Evolutionary conservation across 768 basidiomycete species (phyloP).

Genomic region (Macrolepiota dolichaula): DNA sequence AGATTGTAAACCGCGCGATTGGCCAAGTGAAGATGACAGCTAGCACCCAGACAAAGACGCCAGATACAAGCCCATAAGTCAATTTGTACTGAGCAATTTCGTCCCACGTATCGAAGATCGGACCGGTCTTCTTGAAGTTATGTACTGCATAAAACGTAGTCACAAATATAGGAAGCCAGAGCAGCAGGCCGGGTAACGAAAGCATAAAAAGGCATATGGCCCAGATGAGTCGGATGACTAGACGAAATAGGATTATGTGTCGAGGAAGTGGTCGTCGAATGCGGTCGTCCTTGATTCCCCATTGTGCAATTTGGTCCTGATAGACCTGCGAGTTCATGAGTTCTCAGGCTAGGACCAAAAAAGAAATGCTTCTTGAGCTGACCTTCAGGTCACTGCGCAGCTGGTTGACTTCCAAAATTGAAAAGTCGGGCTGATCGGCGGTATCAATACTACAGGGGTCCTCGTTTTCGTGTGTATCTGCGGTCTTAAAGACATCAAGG

Average conservation of each 20-base stretch:
- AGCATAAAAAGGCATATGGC: slow-evolving; percentile 56
- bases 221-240: slow-evolving; percentile 65
- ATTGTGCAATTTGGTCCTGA: slow-evolving; percentile 64
- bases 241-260: slow-evolving; percentile 55
- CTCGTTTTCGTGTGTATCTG: slow-evolving; percentile 21
- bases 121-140: slow-evolving; percentile 78
- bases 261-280: slow-evolving; percentile 62
- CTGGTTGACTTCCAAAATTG: slow-evolving; percentile 25
- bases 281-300: slow-evolving; percentile 84
- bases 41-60: slow-evolving; percentile 61
- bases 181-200: slow-evolving; percentile 71
- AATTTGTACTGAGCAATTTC: slow-evolving; percentile 91
- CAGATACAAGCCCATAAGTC: slow-evolving; percentile 75
- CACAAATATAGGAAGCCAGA: slow-evolving; percentile 79
- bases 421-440: slow-evolving; percentile 21
- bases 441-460: slow-evolving; percentile 18
- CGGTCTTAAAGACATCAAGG: slow-evolving; percentile 67
- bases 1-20: slow-evolving; percentile 50
- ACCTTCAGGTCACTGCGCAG: slow-evolving; percentile 63
- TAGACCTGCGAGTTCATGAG: slow-evolving; percentile 46
- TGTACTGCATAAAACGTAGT: slow-evolving; percentile 68
- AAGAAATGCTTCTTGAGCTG: slow-evolving; percentile 8
- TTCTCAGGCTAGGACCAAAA: slow-evolving; percentile 1
- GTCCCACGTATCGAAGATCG: slow-evolving; percentile 84
- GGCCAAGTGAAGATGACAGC: slow-evolving; percentile 60